Conservation (phyloP, 106 monocot species). For the Posidonia australis region DNA sequence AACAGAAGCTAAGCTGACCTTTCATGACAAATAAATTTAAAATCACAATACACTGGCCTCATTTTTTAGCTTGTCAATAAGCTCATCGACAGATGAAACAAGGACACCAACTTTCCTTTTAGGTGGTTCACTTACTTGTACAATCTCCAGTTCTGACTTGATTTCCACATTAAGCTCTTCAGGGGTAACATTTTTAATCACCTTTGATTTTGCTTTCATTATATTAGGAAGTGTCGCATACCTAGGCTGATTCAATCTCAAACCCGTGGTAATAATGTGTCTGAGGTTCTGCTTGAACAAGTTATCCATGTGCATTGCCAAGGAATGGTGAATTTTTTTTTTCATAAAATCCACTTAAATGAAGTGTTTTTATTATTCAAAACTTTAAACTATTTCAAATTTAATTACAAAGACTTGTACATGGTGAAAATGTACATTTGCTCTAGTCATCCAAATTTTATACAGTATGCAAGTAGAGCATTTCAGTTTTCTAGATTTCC, state of each 20-base stretch:
- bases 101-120: slow-evolving; percentile 88
- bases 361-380: too few relatives aligned
- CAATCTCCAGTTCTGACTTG: slow-evolving; percentile 63
- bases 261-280: too few relatives aligned
- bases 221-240: slow-evolving; percentile 98
- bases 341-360: too few relatives aligned
- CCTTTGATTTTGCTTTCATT: slow-evolving; percentile 98
- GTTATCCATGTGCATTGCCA: too few relatives aligned
- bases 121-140: slow-evolving; percentile 83
- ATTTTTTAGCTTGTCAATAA: slow-evolving; percentile 74
- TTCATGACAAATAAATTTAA: background rate
- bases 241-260: slow-evolving; percentile 94
- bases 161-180: slow-evolving; percentile 78
- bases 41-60: slow-evolving; percentile 72
- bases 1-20: background rate
- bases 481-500: too few relatives aligned
- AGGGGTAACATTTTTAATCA: slow-evolving; percentile 72
- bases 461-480: too few relatives aligned
- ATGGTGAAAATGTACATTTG: too few relatives aligned
- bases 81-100: slow-evolving; percentile 80
- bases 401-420: too few relatives aligned
- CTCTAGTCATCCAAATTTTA: too few relatives aligned
- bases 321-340: too few relatives aligned
- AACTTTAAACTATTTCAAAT: too few relatives aligned
- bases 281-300: too few relatives aligned